Evolutionary conservation across 257 asterid species (phyloP).

Genomic region (Solanum tacnaense): DNA sequence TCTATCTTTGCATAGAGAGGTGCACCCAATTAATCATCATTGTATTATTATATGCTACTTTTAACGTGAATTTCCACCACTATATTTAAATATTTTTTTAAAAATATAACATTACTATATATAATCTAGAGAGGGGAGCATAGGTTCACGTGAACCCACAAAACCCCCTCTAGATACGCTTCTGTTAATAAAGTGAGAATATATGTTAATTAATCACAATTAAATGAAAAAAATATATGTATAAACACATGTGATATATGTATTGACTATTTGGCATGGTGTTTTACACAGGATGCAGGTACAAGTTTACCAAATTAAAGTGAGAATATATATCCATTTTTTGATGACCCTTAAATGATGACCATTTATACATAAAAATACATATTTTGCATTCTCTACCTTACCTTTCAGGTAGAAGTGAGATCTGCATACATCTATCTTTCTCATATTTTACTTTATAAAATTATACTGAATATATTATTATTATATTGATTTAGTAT

Average conservation of each 20-base stretch:
- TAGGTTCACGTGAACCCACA: too few relatives aligned
- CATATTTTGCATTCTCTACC: background rate
- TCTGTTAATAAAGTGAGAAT: too few relatives aligned
- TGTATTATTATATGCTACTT: too few relatives aligned
- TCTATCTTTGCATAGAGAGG: too few relatives aligned
- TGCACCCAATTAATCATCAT: too few relatives aligned
- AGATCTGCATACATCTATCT: background rate
- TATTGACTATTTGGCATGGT: background rate
- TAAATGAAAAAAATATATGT: too few relatives aligned
- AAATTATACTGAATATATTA: background rate
- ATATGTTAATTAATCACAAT: background rate
- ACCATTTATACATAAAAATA: background rate
- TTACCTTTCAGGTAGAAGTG: too few relatives aligned
- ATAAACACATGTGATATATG: background rate
- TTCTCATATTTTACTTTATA: fast-evolving
- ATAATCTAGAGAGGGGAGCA: too few relatives aligned
- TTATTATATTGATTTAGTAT: background rate
- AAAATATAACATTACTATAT: too few relatives aligned
- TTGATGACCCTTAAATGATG: background rate
- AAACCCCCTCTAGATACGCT: too few relatives aligned
- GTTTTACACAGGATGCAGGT: background rate
- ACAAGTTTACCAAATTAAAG: background rate
- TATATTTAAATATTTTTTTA: too few relatives aligned
- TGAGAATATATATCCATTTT: background rate
- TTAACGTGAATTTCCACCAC: too few relatives aligned